These are phyloP conservation scores for Sugiyamaella americana DNA, from an alignment of 805 yeast species.

Conservation along the genomic window DNA sequence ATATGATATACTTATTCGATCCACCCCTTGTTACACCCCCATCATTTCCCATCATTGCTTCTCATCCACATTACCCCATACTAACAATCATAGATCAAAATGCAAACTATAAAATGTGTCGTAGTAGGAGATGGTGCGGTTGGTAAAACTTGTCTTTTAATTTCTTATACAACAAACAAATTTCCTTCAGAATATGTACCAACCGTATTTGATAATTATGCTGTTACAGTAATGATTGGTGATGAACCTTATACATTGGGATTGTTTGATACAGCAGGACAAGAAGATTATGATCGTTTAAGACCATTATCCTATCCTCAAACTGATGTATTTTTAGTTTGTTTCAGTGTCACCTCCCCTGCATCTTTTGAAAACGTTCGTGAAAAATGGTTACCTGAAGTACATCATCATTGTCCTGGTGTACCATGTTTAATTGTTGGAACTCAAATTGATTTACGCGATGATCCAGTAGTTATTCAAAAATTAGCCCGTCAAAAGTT, in stretches of 20 bases:
- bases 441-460: conserved; percentile 91
- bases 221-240: conserved; percentile 56
- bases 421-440: conserved; percentile 97
- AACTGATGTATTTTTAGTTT: conserved; percentile 92
- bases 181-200: conserved; percentile 98
- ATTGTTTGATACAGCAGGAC: conserved; percentile 98
- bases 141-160: conserved; percentile 93
- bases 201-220: conserved; percentile 84
- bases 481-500: conserved; percentile 86
- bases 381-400: conserved; percentile 99
- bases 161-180: conserved; percentile 93
- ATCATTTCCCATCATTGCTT: too few relatives aligned
- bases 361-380: conserved; percentile 95
- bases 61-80: too few relatives aligned
- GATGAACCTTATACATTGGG: conserved; percentile 98
- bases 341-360: conserved; percentile 95
- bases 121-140: conserved; percentile 99
- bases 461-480: conserved; percentile 84
- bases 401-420: conserved; percentile 97
- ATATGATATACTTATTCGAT: too few relatives aligned
- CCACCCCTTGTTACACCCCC: too few relatives aligned
- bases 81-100: conserved; percentile 8
- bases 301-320: conserved; percentile 97
- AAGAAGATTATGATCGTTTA: conserved; percentile 96
- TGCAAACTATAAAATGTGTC: conserved; percentile 68